Evolutionary conservation across 2,329 filamentous ascomycete species (phyloP).

Genomic region (Colletotrichum eleusines): DNA sequence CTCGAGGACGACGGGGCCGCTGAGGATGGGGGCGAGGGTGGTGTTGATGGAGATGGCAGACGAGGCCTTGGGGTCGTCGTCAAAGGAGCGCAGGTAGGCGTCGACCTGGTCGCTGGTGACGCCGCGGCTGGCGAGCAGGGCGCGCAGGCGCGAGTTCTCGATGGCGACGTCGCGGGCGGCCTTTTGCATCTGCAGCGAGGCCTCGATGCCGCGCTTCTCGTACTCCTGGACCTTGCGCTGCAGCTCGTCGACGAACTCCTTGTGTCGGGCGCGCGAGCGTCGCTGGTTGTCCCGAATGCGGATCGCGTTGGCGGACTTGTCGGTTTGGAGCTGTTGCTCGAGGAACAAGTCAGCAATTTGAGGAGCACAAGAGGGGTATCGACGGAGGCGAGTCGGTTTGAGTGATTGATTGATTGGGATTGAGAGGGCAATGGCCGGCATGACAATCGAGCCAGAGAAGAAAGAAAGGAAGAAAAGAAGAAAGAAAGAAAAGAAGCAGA

Average conservation of each 20-base stretch:
- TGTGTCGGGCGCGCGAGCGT: conserved; percentile 63
- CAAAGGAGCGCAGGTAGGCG: conserved; percentile 54
- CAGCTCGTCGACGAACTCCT: conserved; percentile 62
- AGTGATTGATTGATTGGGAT: not conserved
- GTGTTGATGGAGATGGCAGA: conserved; percentile 40
- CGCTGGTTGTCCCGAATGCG: conserved; percentile 66
- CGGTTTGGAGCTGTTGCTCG: conserved; percentile 40
- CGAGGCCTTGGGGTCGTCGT: conserved; percentile 46
- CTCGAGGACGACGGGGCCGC: conserved; percentile 29
- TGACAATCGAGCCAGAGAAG: not conserved
- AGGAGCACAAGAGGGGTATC: not conserved
- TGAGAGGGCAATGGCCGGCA: not conserved
- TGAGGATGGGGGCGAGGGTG: conserved; percentile 30
- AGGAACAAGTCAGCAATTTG: conserved; percentile 32
- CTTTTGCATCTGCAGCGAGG: conserved; percentile 65
- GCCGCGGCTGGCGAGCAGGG: conserved; percentile 56
- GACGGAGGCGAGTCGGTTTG: no score
- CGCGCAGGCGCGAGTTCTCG: conserved; percentile 61
- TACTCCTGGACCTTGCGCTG: conserved; percentile 60
- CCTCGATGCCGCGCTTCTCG: conserved; percentile 61
- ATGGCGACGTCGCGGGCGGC: conserved; percentile 62
- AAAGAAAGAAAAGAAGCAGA: not conserved
- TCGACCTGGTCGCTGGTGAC: conserved; percentile 55
- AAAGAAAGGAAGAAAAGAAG: not conserved
- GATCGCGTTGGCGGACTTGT: conserved; percentile 44